A percentile compares a stretch with the other conserved stretches of the same genome.
phyloP scores from a whole-genome alignment of 352 stramenopile species.

The Thraustochytrium sp. region DNA sequence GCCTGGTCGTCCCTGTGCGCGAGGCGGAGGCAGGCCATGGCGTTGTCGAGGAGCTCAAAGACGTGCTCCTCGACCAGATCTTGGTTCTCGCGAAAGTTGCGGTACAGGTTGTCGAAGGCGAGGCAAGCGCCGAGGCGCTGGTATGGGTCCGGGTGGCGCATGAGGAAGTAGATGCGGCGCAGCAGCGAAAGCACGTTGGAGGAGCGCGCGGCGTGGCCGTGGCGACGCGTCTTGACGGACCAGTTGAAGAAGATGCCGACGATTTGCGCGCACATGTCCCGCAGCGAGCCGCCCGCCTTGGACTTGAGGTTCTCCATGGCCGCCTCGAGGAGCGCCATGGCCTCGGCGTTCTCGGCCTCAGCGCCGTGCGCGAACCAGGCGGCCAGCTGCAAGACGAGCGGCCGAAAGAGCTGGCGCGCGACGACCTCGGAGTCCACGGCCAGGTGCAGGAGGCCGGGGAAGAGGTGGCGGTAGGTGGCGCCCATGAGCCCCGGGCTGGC shows the following conservation, averaged over 20 bases:
- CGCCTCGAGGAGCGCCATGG: conserved; percentile 11
- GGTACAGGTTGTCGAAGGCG: conserved; percentile 14
- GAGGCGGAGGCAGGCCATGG: background rate
- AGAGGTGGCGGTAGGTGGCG: conserved; percentile 46
- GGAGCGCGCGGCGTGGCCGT: background rate
- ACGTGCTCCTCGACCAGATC: conserved; percentile 16
- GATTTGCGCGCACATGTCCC: background rate
- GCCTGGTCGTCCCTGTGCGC: background rate
- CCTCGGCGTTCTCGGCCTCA: background rate
- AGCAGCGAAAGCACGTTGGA: conserved; percentile 3
- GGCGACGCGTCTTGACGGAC: background rate
- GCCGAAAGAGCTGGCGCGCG: conserved; percentile 48
- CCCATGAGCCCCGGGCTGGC: background rate
- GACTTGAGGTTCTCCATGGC: conserved; percentile 27
- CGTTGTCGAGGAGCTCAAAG: conserved; percentile 16
- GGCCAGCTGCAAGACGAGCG: conserved; percentile 51
- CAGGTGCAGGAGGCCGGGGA: conserved; percentile 49
- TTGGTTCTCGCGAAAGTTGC: conserved; percentile 1
- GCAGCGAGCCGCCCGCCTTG: background rate
- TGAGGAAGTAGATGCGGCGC: conserved; percentile 25
- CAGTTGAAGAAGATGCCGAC: conserved; percentile 18
- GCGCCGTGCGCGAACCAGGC: conserved; percentile 48
- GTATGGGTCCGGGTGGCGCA: conserved; percentile 39
- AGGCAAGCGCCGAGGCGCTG: conserved; percentile 36
- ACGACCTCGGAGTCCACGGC: conserved; percentile 51